Conservation (phyloP, 2,329 filamentous ascomycete species). For the Phialophora chinensis region DNA sequence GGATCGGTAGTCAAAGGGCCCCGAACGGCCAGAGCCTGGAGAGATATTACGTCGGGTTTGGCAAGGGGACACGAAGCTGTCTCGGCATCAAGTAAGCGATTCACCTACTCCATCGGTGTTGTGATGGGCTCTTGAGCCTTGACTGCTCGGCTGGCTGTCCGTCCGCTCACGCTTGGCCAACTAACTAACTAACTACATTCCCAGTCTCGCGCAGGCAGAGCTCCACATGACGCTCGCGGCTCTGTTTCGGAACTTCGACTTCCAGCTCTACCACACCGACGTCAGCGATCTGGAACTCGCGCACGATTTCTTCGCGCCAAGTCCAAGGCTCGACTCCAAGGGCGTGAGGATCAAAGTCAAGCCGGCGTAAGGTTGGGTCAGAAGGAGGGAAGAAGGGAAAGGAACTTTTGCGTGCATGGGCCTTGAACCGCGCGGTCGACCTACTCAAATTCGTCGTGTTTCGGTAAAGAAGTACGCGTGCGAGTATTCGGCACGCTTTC, state of each 20-base stretch:
- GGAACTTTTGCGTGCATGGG: no score
- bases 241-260: conserved; percentile 42
- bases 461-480: no score
- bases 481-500: no score
- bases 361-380: neutral
- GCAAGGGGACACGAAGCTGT: conserved; percentile 53
- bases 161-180: no score
- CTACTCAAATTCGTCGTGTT: no score
- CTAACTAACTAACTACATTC: neutral
- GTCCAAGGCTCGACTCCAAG: conserved; percentile 36
- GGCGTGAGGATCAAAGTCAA: conserved; percentile 32
- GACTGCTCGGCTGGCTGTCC: no score
- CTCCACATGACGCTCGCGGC: conserved; percentile 43
- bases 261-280: conserved; percentile 45
- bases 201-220: conserved; percentile 42
- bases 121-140: no score
- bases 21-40: conserved; percentile 36
- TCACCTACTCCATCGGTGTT: no score
- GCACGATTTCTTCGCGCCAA: conserved; percentile 41
- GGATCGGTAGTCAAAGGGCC: conserved; percentile 35
- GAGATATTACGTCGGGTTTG: conserved; percentile 49
- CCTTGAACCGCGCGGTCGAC: no score
- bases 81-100: conserved; percentile 50
- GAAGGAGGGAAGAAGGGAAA: no score
- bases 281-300: conserved; percentile 42